Evolutionary conservation across 441 rosid genomes (phyloP), one percentile per base, ranked within the genome.

Genomic region (Euphorbia schlechtendalii): DNA sequence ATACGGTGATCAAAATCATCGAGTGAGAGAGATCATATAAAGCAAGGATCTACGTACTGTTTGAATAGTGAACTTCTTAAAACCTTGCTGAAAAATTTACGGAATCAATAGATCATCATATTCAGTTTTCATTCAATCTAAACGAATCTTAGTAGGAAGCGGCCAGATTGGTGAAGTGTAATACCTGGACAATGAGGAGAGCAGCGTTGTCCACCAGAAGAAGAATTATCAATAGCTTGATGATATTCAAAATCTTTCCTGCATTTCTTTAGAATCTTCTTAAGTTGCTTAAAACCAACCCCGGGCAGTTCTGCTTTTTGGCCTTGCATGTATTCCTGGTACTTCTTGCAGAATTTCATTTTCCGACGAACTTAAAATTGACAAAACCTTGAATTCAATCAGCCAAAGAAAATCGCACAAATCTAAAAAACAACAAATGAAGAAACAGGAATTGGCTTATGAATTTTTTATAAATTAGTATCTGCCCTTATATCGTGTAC

Each of bases 331-430:
- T 84, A 89, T 71, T 86, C 92, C 30, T 78, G 85, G 51, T 89
- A 92, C 72, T 81, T 89, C 87, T 89, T 92, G 82, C 96, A 88
- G 61, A 90, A 92, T 84, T 92, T 92, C 98, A 92, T 92, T 62
- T 56, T 56, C 51, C 24, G 40, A 28, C 25, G 20, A 14, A 58
- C 15, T 1, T 45, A 45, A 45, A 38, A 45, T 10, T 45, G 17
- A 45, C 2, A 45, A 13, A 15, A 45, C 49, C n/a, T 45, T n/a
- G 14, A 45, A 12, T 15, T 45, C n/a, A 45, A 45, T 45, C 49
- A 45, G 14, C n/a, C n/a, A n/a, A n/a, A n/a, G n/a, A n/a, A n/a
- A n/a, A n/a, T n/a, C n/a, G n/a, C n/a, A n/a, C n/a, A n/a, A n/a
- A n/a, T n/a, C n/a, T n/a, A n/a, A n/a, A n/a, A n/a, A n/a, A n/a